Base-by-base conservation (phyloP, 192 early-diverging fungal species). In the Podila epicladia region DNA sequence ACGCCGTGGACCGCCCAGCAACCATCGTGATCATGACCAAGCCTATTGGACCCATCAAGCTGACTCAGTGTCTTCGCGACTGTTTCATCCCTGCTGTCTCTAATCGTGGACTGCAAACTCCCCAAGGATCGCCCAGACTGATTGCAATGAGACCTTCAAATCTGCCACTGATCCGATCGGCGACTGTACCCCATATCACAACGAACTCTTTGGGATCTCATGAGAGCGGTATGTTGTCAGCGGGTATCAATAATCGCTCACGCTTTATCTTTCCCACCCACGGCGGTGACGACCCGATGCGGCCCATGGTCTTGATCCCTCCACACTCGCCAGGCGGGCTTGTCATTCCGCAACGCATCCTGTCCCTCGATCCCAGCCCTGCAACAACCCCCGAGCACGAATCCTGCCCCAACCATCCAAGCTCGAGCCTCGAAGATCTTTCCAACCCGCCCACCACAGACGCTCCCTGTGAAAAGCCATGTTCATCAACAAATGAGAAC, bases 51-150 rank as follows among this genome's bases (percentile, higher is more conserved):
- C 77, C 77, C 3, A 35, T 80, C 31, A 80, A 80, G 57, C 26
- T 80, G 58, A 32, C 51, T 29, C 77, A 80, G 35, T 80, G 71
- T 48, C 66, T 80, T 50, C 77, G 77, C 28, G 77, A 80, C 24
- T 80, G 77, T 57, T 80, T 80, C 26, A 80, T 71, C 1, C 77
- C 77, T 17, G 77, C 77, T 11, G 67, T 72, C 57, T 72, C 71
- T 12, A 60, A 49, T 33, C 71, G 37, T 24, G 59, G 65, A 35
- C 35, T 73, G 11, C 61, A 69, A n/a, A 69, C 77, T 20, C 71
- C 71, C 15, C 77, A 80, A 11, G 77, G 71, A 22, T 80, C 71
- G 13, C 77, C 77, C 5, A 60, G 50, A 24, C 35, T 73, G 9
- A 38, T 17, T 1, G 28, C 53, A 8, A 29, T 22, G 13, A 49